Evolutionary conservation across 306 rosid species (phyloP), one percentile per base, ranked within the genome.

Genomic region (Prunus salicina): DNA sequence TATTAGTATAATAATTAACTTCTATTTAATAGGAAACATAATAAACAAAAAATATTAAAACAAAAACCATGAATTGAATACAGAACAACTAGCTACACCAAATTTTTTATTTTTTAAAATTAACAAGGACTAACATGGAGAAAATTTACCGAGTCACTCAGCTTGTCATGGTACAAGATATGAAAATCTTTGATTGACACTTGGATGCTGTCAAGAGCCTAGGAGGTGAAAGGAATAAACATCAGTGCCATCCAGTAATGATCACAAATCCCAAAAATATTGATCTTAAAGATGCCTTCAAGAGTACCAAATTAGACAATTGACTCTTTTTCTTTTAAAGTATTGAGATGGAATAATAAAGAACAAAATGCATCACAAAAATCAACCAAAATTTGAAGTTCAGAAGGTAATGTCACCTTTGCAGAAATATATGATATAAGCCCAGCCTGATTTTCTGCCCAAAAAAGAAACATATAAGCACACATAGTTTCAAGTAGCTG

Each of bases 161-260:
- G 87, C 41, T 25, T 68, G 72, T 95, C 96, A 73, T 65, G 80
- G 82, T 86, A 90, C 82, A 88, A 51, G 68, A 95, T 73, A 64
- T 95, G 97, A 83, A 95, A 86, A 74, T 87, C 88, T 71, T 91
- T 82, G 58, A 95, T 85, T 77, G 93, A 89, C 68, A 95, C 93
- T 89, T 92, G 97, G 77, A 95, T 95, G 91, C 86, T 92, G 86
- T 95, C 98, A 83, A 95, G 86, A 83, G 89, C 83, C 97, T 95
- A 76, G 2, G 32, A 32, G 68, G 76, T 65, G 10, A 78, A 71
- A 50, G 52, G 24, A 61, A 41, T 51, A 50, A 52, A 77, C 46
- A 84, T 78, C 38, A 77, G 61, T 14, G 8, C 60, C 57, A 20
- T 76, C 52, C 41, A 68, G 69, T 25, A 15, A 22, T 72, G 65